Base-by-base conservation (phyloP, 768 basidiomycete species). In the Crucibulum laeve region DNA sequence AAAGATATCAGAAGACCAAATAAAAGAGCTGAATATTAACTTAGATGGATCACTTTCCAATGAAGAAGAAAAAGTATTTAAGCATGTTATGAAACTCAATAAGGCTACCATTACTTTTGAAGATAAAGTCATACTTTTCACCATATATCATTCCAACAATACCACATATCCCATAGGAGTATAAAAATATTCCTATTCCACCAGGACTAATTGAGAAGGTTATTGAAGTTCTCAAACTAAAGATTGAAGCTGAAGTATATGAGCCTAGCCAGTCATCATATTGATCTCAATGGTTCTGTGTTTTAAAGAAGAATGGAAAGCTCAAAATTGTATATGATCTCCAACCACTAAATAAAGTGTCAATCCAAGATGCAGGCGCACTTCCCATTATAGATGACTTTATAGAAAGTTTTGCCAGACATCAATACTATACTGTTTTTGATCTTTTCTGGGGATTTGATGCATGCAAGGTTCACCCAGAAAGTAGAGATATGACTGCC, bases 361-460 rank as follows among this genome's bases (percentile, higher is more conserved):
- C 47, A 2, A 48, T 48, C 14, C 19, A 30, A 13, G 43, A 48
- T 24, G 36, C 43, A 14, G 47, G 43, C 2, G 25, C 35, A 13
- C 23, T 39, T n/a, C 47, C 47, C 13, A 34, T 45, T 4, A 17
- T 39, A 0, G 42, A 47, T 5, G 14, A 25, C 1, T 25, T 43
- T 28, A 42, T 30, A 15, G 46, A 25, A 7, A n/a, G 22, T 14
- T 43, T 47, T 28, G 35, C 42, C 3, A 35, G 42, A 2, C 2
- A 38, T 14, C 34, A 35, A 7, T 44, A 35, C n/a, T 35, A 37
- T 7, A 37, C 8, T n/a, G 17, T 3, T 1, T 44, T 44, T 18
- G 63, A 72, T 34, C 37, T 72, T 1, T 67, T 60, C 21, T 52
- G 57, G 0, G 67, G 67, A 1, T 72, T 65, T 42, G 63, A 76